Base-by-base conservation (phyloP, 2,329 filamentous ascomycete genomes). In the Gremmenia infestans region DNA sequence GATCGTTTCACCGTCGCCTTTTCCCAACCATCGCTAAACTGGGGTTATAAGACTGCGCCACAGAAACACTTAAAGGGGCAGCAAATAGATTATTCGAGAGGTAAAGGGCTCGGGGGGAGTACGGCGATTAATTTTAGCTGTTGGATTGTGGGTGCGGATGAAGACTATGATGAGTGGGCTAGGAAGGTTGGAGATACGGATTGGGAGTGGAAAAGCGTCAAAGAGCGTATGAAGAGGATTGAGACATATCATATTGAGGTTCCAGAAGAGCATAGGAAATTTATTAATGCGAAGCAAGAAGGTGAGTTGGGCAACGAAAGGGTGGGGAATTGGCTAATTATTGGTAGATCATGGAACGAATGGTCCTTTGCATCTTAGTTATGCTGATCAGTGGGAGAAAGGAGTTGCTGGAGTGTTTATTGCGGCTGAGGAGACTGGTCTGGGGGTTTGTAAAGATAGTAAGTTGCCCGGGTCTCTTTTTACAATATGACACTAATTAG, bases 101-200 rank as follows among this genome's bases (percentile, higher is more conserved):
- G 73, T 4, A 71, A 70, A 45, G 65, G 69, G 0, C 63, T 75
- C 1, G 73, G 74, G 12, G 73, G 73, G 2, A 69, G 65, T 22
- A 70, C 65, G 23, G 72, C 68, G 0, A 74, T 75, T 47, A 76
- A 76, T 53, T 72, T 72, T 51, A 57, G 58, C 47, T 75, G 78
- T 14, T 85, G 74, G 66, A 78, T 74, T 3, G 61, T 79, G 25
- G 85, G 85, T 2, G 76, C 81, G 1, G 71, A 73, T 1, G 81
- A 81, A 51, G 85, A 88, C 60, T 87, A 82, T 57, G 76, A 87
- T 28, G 75, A 81, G 52, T 86, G 83, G 82, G 81, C 81, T 1
- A 70, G 73, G 0, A 58, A 78, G 2, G 78, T 81, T 0, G 81
- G 70, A 0, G 83, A 88, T 60, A 75, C 82, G 4, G 65, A 70